Evolutionary conservation across 2,329 filamentous ascomycete genomes (phyloP).

Genomic region (Emmonsiellopsis sp.): DNA sequence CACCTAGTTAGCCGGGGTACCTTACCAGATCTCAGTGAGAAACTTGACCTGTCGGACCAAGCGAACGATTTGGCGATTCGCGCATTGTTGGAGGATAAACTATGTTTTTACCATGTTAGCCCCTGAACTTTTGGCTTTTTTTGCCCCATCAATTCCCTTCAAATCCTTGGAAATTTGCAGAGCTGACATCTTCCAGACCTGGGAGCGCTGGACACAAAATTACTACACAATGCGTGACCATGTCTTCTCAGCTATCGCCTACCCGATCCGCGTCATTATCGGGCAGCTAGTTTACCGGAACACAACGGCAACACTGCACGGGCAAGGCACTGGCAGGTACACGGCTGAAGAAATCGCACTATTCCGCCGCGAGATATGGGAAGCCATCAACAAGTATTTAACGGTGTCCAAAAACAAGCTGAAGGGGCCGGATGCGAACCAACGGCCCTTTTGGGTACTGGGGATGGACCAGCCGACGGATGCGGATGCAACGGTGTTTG

Average conservation of each 20-base stretch:
- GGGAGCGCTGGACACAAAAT: slow-evolving; percentile 52
- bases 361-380: slow-evolving; percentile 47
- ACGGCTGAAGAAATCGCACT: slow-evolving; percentile 40
- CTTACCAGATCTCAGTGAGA: slow-evolving; percentile 42
- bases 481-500: slow-evolving; percentile 49
- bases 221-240: slow-evolving; percentile 50
- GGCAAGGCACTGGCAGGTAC: slow-evolving; percentile 49
- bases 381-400: slow-evolving; percentile 40
- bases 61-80: slow-evolving; percentile 45
- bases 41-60: slow-evolving; percentile 29
- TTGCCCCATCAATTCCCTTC: background rate
- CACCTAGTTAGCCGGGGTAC: slow-evolving; percentile 33
- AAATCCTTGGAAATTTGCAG: background rate
- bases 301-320: slow-evolving; percentile 38
- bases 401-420: slow-evolving; percentile 20
- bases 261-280: slow-evolving; percentile 42
- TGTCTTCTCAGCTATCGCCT: slow-evolving; percentile 42
- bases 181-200: slow-evolving; percentile 20
- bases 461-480: slow-evolving; percentile 48
- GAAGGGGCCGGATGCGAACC: background rate
- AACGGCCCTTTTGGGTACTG: slow-evolving; percentile 50
- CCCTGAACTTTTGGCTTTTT: background rate
- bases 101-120: slow-evolving; percentile 48
- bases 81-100: slow-evolving; percentile 51
- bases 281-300: slow-evolving; percentile 43